Percentiles rank a stretch among this genome's conserved stretches.
Evolutionary conservation across 805 yeast genomes (phyloP).

Genomic region (Zygoascus bituminiphila): DNA sequence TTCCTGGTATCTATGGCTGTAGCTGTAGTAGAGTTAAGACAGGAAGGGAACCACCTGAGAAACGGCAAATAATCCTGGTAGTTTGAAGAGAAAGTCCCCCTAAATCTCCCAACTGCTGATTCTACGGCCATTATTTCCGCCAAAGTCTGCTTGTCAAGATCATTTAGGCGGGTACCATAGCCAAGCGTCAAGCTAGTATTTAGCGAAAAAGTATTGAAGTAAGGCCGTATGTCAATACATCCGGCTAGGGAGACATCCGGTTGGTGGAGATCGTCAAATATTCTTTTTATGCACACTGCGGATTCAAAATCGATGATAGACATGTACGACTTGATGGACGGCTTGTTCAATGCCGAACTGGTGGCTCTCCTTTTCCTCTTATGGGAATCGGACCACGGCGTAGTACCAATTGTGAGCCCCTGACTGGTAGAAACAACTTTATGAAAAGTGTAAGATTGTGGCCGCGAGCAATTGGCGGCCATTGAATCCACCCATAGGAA

Average conservation of each 20-base stretch:
- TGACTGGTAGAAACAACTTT: constrained; percentile 41
- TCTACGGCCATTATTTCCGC: constrained; percentile 28
- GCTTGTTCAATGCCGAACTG: constrained; percentile 33
- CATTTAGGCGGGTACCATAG: constrained; percentile 34
- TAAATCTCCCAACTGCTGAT: constrained; percentile 25
- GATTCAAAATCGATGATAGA: constrained; percentile 31
- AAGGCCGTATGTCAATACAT: constrained; percentile 29
- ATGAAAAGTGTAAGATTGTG: constrained; percentile 61
- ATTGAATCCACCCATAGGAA: constrained; percentile 46
- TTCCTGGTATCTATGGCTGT: constrained; percentile 24
- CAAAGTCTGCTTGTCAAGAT: constrained; percentile 24
- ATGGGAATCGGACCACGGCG: constrained; percentile 36
- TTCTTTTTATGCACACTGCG: constrained; percentile 26
- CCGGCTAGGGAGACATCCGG: constrained; percentile 26
- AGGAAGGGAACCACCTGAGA: constrained; percentile 24
- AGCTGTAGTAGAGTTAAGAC: constrained; percentile 26
- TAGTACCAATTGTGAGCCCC: constrained; percentile 37
- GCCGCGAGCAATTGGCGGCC: constrained; percentile 56
- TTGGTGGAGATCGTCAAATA: constrained; percentile 14
- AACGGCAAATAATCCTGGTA: constrained; percentile 33
- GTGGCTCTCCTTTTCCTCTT: constrained; percentile 32
- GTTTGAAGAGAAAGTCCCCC: constrained; percentile 32
- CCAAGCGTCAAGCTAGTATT: constrained; percentile 34
- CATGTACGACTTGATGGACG: constrained; percentile 30
- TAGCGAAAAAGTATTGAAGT: constrained; percentile 31